These are phyloP conservation scores for Backusella australiensis DNA, from an alignment of 192 early-diverging fungal genomes.

Conservation along the genomic window DNA sequence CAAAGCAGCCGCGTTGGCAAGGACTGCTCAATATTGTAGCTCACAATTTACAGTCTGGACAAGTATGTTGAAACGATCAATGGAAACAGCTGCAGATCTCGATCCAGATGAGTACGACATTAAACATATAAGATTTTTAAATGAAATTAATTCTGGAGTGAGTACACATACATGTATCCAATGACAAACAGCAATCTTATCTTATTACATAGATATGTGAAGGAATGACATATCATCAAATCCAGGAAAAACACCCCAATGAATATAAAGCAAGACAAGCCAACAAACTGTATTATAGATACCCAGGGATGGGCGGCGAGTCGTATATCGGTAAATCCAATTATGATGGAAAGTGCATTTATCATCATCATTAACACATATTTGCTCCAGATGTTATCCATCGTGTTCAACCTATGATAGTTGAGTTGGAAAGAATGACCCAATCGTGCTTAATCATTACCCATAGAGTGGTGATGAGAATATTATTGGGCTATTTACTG, in stretches of 20 bases:
- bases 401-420: conserved; percentile 86
- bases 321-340: conserved; percentile 60
- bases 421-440: conserved; percentile 94
- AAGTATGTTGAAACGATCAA: conserved; percentile 78
- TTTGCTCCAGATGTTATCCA: conserved; percentile 82
- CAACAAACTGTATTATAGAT: conserved; percentile 92
- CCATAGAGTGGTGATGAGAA: conserved; percentile 89
- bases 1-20: conserved; percentile 58
- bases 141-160: conserved; percentile 91
- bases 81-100: conserved; percentile 83
- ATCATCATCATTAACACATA: not conserved
- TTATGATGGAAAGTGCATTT: not conserved
- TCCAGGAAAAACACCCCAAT: conserved; percentile 73
- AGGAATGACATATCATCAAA: conserved; percentile 78
- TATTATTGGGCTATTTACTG: conserved; percentile 86
- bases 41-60: conserved; percentile 75
- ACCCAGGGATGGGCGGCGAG: conserved; percentile 96
- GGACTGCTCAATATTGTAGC: conserved; percentile 67
- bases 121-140: conserved; percentile 76
- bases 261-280: conserved; percentile 77
- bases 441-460: conserved; percentile 86
- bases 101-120: conserved; percentile 77
- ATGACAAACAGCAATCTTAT: not conserved
- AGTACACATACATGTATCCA: not conserved
- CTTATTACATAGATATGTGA: conserved; percentile 47